A percentile compares a stretch with the other conserved stretches of the same genome.
phyloP scores from a whole-genome alignment of 371 early-diverging fungal genomes.

The Modicella reniformis region DNA sequence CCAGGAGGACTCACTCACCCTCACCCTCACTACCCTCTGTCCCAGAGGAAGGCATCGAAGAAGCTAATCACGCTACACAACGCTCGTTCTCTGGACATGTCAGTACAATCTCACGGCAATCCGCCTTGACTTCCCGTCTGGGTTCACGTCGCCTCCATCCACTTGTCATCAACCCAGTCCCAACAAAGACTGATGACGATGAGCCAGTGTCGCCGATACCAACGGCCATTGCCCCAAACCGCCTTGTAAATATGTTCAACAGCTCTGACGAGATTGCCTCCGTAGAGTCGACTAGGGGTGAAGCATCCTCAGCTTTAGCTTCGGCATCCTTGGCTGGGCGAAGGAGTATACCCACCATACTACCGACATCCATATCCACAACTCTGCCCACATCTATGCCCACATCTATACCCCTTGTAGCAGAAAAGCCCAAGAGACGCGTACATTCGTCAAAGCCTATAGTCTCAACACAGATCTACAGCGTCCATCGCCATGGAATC shows the following conservation, averaged over 20 bases:
- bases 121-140: slow-evolving; percentile 21
- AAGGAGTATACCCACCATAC: neutral
- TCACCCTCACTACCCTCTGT: slow-evolving; percentile 42
- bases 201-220: slow-evolving; percentile 23
- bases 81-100: slow-evolving; percentile 36
- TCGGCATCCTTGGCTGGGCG: slow-evolving; percentile 1
- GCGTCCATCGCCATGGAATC: slow-evolving; percentile 20
- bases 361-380: slow-evolving; percentile 1
- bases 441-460: neutral
- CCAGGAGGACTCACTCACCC: slow-evolving; percentile 43
- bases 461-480: slow-evolving; percentile 17
- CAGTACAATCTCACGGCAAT: slow-evolving; percentile 42
- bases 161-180: slow-evolving; percentile 3
- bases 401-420: neutral
- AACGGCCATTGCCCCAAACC: slow-evolving; percentile 11
- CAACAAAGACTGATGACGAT: neutral
- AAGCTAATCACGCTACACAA: slow-evolving; percentile 20
- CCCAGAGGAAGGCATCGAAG: slow-evolving; percentile 34
- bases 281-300: neutral
- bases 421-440: neutral
- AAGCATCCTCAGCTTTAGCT: slow-evolving; percentile 10
- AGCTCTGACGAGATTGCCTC: neutral
- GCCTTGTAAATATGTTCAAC: slow-evolving; percentile 19
- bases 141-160: slow-evolving; percentile 24
- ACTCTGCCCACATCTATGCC: neutral